Percentiles rank a stretch among this genome's conserved stretches.
phyloP scores from a whole-genome alignment of 495 filamentous ascomycete species.

The Podospora appendiculata region DNA sequence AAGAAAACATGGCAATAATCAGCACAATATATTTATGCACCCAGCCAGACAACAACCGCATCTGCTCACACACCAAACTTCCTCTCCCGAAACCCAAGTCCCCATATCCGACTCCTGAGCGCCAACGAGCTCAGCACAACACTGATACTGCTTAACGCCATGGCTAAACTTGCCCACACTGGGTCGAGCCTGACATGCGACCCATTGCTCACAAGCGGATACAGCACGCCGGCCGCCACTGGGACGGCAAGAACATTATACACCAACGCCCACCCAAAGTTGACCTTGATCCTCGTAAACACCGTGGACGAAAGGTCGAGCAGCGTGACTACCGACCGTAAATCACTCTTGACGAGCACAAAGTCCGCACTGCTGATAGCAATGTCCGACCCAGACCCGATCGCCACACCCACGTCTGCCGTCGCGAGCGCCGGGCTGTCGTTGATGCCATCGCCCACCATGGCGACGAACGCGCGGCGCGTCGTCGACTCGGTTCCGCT shows the following conservation, averaged over 20 bases:
- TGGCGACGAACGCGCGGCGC: constrained; percentile 35
- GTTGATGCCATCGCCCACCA: constrained; percentile 83
- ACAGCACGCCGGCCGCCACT: constrained; percentile 74
- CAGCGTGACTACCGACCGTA: constrained; percentile 63
- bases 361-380: constrained; percentile 77
- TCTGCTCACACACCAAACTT: not conserved
- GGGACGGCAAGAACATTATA: constrained; percentile 79
- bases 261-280: constrained; percentile 83
- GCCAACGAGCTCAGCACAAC: constrained; percentile 67
- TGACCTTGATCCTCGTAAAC: constrained; percentile 73
- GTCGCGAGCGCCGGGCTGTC: constrained; percentile 74
- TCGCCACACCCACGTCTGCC: constrained; percentile 77
- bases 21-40: too few relatives aligned
- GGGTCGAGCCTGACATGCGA: constrained; percentile 58
- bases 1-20: too few relatives aligned
- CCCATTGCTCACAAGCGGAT: constrained; percentile 51
- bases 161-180: constrained; percentile 79
- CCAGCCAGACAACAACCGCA: too few relatives aligned
- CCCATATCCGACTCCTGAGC: constrained; percentile 44
- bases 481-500: constrained; percentile 14
- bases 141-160: constrained; percentile 79
- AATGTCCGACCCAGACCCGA: constrained; percentile 77
- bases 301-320: constrained; percentile 63
- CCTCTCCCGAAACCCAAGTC: constrained; percentile 41
- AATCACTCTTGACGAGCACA: constrained; percentile 69